Conservation (phyloP, 2,329 filamentous ascomycete genomes). For the Keithomyces neogunnii region DNA sequence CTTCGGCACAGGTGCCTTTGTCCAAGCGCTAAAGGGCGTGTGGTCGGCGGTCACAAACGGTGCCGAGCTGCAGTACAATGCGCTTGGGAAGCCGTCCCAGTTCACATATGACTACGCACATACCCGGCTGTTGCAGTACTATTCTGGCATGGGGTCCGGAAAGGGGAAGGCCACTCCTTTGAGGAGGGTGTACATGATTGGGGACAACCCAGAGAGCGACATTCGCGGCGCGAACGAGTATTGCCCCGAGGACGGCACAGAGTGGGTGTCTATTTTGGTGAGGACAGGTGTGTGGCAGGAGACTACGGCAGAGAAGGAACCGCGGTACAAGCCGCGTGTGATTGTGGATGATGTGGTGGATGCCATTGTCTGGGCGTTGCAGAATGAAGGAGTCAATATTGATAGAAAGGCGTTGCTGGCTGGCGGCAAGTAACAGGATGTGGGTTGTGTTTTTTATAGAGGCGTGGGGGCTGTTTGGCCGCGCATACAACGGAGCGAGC, state of each 20-base stretch:
- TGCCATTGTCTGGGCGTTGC: slow-evolving; percentile 69
- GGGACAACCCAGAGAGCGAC: slow-evolving; percentile 83
- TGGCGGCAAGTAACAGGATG: not conserved
- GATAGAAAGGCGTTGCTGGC: not conserved
- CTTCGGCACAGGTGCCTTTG: slow-evolving; percentile 86
- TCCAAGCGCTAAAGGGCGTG: slow-evolving; percentile 69
- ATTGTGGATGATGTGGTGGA: slow-evolving; percentile 68
- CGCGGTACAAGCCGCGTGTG: slow-evolving; percentile 52
- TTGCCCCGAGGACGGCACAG: slow-evolving; percentile 53
- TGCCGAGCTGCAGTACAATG: slow-evolving; percentile 48
- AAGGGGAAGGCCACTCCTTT: slow-evolving; percentile 50
- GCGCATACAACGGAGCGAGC: too few species aligned
- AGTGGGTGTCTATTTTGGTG: slow-evolving; percentile 72
- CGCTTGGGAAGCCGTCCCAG: slow-evolving; percentile 76
- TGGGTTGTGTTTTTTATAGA: not conserved
- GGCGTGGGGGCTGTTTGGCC: too few species aligned
- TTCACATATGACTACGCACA: slow-evolving; percentile 73
- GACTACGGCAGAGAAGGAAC: slow-evolving; percentile 32
- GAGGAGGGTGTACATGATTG: slow-evolving; percentile 83
- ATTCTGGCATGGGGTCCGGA: slow-evolving; percentile 16
- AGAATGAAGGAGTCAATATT: slow-evolving; percentile 37
- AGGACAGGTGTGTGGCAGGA: slow-evolving; percentile 66
- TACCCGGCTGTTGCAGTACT: slow-evolving; percentile 57
- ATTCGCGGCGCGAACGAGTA: slow-evolving; percentile 81
- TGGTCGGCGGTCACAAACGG: slow-evolving; percentile 66